Conservation (phyloP, 2,329 filamentous ascomycete species). For the Aureobasidium sp. region DNA sequence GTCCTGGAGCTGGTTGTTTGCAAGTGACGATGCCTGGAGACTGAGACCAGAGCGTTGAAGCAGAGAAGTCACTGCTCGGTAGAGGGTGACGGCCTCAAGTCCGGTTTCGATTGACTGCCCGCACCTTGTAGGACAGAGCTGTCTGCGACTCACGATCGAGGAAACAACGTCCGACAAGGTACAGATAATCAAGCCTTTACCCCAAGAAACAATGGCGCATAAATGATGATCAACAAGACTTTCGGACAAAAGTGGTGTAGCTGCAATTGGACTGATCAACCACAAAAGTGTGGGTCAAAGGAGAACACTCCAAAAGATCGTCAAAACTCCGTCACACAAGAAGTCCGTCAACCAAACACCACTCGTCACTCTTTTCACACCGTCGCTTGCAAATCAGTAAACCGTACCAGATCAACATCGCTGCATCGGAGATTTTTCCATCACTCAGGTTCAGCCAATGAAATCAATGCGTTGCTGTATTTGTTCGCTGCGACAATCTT, state of each 20-base stretch:
- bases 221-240: background rate
- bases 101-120: too few species aligned
- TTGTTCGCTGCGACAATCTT: background rate
- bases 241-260: conserved; percentile 3
- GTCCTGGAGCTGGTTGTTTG: background rate
- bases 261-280: background rate
- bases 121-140: too few species aligned
- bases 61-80: too few species aligned
- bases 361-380: background rate
- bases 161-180: background rate
- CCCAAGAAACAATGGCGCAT: background rate
- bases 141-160: background rate
- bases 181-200: background rate
- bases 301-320: background rate
- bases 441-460: background rate
- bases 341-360: background rate
- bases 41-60: too few species aligned
- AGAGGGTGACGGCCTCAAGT: too few species aligned
- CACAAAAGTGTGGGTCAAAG: background rate
- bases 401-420: background rate
- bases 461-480: background rate
- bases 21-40: background rate
- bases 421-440: background rate
- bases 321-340: background rate
- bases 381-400: background rate